Percentiles rank a stretch among this genome's conserved stretches.
Conservation (phyloP, 1,139 yeast species). For the Geotrichum klebahnii region DNA sequence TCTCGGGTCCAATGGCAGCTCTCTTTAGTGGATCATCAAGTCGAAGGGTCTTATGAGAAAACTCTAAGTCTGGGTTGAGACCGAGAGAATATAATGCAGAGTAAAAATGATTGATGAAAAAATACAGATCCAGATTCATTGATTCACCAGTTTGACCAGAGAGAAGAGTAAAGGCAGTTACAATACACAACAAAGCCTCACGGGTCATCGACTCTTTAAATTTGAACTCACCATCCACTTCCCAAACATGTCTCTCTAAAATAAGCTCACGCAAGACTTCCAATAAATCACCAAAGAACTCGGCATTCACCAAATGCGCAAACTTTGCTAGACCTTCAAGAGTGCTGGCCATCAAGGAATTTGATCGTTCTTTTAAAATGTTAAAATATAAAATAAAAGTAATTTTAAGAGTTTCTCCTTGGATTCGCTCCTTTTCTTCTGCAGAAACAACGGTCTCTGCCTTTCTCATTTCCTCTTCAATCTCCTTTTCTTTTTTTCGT, state of each 20-base stretch:
- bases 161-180: constrained; percentile 83
- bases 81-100: constrained; percentile 61
- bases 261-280: constrained; percentile 82
- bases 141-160: constrained; percentile 60
- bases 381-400: constrained; percentile 72
- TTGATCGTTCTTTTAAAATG: constrained; percentile 59
- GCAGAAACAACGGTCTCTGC: constrained; percentile 86
- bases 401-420: constrained; percentile 75
- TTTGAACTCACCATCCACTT: constrained; percentile 43
- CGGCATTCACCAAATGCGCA: constrained; percentile 90
- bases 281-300: constrained; percentile 83
- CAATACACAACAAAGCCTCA: constrained; percentile 74
- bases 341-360: constrained; percentile 76
- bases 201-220: constrained; percentile 48
- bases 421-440: constrained; percentile 79
- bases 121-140: constrained; percentile 41
- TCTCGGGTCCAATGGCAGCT: constrained; percentile 34
- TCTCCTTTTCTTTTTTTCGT: constrained; percentile 77
- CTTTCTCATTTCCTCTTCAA: constrained; percentile 80
- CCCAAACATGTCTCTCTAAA: constrained; percentile 41
- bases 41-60: constrained; percentile 74
- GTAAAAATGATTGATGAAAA: constrained; percentile 71
- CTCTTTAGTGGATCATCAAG: constrained; percentile 65
- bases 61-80: constrained; percentile 78
- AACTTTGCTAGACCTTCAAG: constrained; percentile 86